Percentiles rank a stretch among this genome's conserved stretches.
Evolutionary conservation across 805 yeast genomes (phyloP).

Genomic region (Diddensiella transvaalensis): DNA sequence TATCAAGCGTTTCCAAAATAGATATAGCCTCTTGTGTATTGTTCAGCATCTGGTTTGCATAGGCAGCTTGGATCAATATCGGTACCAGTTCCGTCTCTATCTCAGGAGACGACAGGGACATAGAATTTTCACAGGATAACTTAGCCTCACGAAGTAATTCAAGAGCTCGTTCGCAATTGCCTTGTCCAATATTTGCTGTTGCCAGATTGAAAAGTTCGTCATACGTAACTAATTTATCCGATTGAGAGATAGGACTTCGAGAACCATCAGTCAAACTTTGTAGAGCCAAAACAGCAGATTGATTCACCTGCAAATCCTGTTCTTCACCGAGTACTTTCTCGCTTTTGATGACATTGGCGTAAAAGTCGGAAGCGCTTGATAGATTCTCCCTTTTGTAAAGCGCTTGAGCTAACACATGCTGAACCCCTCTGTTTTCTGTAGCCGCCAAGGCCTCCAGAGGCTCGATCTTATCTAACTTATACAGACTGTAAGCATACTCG

Average conservation of each 20-base stretch:
- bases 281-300: conserved; percentile 57
- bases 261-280: background rate
- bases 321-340: conserved; percentile 39
- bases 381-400: conserved; percentile 47
- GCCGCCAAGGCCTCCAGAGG: conserved; percentile 22
- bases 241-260: no score
- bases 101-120: conserved; percentile 42
- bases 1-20: conserved; percentile 38
- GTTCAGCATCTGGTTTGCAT: conserved; percentile 42
- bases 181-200: conserved; percentile 43
- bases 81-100: conserved; percentile 51
- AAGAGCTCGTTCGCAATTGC: conserved; percentile 41
- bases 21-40: conserved; percentile 36
- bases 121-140: conserved; percentile 39
- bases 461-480: conserved; percentile 49
- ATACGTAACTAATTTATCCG: conserved; percentile 36
- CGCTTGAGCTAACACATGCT: conserved; percentile 53
- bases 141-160: conserved; percentile 45
- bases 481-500: conserved; percentile 57
- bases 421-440: conserved; percentile 34
- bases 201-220: conserved; percentile 63
- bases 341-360: conserved; percentile 37
- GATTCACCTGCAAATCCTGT: conserved; percentile 56
- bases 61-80: conserved; percentile 57
- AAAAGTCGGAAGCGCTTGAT: conserved; percentile 43